These are phyloP conservation scores for Penicillium cataractarum DNA, from an alignment of 495 filamentous ascomycete species.

Conservation along the genomic window DNA sequence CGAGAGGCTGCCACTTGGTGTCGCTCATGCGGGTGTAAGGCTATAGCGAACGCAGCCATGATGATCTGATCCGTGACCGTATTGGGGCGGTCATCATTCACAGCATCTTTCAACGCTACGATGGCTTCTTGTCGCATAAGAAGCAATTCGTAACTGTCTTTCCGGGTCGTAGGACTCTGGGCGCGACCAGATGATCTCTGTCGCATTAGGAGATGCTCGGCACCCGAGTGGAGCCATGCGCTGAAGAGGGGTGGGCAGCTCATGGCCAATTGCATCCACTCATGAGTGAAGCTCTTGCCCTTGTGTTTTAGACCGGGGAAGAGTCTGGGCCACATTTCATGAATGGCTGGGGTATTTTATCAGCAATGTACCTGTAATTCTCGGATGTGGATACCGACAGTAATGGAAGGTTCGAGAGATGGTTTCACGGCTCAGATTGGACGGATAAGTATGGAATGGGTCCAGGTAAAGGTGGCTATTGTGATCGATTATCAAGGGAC, in stretches of 20 bases:
- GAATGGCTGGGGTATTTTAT: neutral
- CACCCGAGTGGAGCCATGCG: neutral
- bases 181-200: neutral
- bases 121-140: neutral
- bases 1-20: neutral
- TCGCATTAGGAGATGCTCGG: neutral
- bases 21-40: neutral
- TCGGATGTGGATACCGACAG: neutral
- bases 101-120: neutral
- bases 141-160: neutral
- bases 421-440: neutral
- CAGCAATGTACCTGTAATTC: neutral
- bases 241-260: neutral
- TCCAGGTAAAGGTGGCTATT: neutral
- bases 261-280: neutral
- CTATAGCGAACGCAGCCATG: neutral
- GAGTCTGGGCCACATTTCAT: neutral
- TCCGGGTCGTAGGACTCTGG: neutral
- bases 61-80: neutral
- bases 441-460: neutral
- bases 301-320: neutral
- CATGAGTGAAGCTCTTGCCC: neutral
- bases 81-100: neutral
- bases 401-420: neutral
- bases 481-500: neutral